Evolutionary conservation across 192 early-diverging fungal genomes (phyloP).

Genomic region (Tieghemiomyces parasiticus): DNA sequence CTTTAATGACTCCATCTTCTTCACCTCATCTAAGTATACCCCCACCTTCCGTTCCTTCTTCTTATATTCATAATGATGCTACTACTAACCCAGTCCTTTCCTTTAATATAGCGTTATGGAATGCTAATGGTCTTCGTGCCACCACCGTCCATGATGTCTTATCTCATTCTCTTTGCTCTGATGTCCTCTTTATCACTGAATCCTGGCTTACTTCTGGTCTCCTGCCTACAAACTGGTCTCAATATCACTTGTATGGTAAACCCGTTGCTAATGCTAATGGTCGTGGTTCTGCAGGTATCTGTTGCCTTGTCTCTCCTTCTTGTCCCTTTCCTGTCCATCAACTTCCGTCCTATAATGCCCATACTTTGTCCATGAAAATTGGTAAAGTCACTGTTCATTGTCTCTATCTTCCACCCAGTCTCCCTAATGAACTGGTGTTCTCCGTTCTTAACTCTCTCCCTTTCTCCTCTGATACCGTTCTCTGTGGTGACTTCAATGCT

Average conservation of each 20-base stretch:
- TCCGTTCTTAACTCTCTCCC: slow-evolving; percentile 10
- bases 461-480: slow-evolving; percentile 3
- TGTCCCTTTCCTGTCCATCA: not conserved
- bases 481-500: slow-evolving; percentile 15
- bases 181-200: not conserved
- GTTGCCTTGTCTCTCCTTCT: not conserved
- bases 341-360: not conserved
- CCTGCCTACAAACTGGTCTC: not conserved
- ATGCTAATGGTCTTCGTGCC: not conserved
- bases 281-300: not conserved
- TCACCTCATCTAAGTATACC: not conserved
- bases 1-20: not conserved
- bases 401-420: slow-evolving; percentile 13
- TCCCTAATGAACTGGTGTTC: not conserved
- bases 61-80: not conserved
- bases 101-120: not conserved
- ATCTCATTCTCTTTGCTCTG: not conserved
- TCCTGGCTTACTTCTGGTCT: not conserved
- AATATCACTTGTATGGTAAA: not conserved
- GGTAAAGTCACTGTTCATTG: slow-evolving; percentile 3
- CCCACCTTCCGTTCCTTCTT: not conserved
- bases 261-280: not conserved
- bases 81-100: not conserved
- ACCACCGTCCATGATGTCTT: not conserved
- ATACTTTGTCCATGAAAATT: slow-evolving; percentile 10